A percentile compares a stretch with the other conserved stretches of the same genome.
Conservation (phyloP, 345 rosid genomes). For the Linum usitatissimum region DNA sequence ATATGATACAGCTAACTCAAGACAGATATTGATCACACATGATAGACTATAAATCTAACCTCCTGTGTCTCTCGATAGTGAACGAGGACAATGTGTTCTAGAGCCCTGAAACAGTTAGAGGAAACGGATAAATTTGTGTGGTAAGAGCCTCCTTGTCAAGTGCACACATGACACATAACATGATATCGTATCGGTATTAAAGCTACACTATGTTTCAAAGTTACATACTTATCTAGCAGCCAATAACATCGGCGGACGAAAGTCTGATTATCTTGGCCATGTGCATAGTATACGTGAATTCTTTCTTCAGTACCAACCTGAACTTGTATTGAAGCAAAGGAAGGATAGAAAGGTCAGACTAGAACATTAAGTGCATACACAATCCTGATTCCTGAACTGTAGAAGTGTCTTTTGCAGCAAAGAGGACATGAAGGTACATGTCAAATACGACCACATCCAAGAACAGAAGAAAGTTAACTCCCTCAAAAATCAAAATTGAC, state of each 20-base stretch:
- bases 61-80: constrained; percentile 96
- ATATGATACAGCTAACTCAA: constrained; percentile 1
- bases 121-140: not conserved
- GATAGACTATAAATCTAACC: constrained; percentile 41
- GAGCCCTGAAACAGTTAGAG: constrained; percentile 39
- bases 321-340: not conserved
- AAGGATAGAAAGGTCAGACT: not conserved
- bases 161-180: not conserved
- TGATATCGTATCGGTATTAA: no score
- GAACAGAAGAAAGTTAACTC: not conserved
- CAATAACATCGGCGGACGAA: constrained; percentile 98
- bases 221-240: constrained; percentile 92
- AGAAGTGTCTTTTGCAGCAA: not conserved
- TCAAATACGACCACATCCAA: not conserved
- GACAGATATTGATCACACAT: constrained; percentile 8
- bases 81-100: constrained; percentile 90
- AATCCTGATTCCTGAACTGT: not conserved
- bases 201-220: not conserved
- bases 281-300: constrained; percentile 98
- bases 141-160: not conserved
- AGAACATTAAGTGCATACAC: not conserved
- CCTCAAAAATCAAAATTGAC: not conserved
- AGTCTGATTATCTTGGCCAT: constrained; percentile 78
- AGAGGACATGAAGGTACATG: not conserved
- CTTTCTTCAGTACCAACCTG: constrained; percentile 93